These are phyloP conservation scores for Xylaria bambusicola DNA, from an alignment of 495 filamentous ascomycete genomes.

Conservation along the genomic window DNA sequence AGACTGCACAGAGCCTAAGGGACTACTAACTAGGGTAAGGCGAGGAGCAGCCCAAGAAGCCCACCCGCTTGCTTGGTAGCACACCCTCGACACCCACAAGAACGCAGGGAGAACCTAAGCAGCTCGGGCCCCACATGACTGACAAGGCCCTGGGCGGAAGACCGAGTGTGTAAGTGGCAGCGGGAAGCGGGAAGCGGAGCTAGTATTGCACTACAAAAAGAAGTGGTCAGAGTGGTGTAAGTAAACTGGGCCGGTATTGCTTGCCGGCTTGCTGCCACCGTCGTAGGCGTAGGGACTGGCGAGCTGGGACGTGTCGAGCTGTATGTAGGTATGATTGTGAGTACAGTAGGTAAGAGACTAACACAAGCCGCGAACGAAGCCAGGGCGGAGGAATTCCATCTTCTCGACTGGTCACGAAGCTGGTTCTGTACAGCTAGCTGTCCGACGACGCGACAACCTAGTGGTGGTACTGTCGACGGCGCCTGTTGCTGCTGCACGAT, in stretches of 20 bases:
- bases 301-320: no score
- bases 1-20: constrained; percentile 19
- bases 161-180: neutral
- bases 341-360: no score
- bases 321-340: no score
- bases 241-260: no score
- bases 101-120: neutral
- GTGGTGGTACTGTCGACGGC: neutral
- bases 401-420: no score
- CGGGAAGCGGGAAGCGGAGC: constrained; percentile 12
- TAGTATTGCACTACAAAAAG: no score
- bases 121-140: neutral
- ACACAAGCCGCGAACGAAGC: no score
- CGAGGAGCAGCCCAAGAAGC: neutral
- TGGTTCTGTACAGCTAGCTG: no score
- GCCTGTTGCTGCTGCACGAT: neutral
- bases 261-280: no score
- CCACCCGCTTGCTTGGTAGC: no score
- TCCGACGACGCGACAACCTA: neutral
- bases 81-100: neutral
- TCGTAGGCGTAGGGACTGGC: no score
- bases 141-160: neutral
- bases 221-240: neutral
- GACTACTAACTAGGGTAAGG: neutral
- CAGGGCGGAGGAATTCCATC: no score